Percentiles rank a stretch among this genome's conserved stretches.
These are phyloP conservation scores for Tolypocladium guangdongense DNA, from an alignment of 2,329 filamentous ascomycete species.

Conservation along the genomic window DNA sequence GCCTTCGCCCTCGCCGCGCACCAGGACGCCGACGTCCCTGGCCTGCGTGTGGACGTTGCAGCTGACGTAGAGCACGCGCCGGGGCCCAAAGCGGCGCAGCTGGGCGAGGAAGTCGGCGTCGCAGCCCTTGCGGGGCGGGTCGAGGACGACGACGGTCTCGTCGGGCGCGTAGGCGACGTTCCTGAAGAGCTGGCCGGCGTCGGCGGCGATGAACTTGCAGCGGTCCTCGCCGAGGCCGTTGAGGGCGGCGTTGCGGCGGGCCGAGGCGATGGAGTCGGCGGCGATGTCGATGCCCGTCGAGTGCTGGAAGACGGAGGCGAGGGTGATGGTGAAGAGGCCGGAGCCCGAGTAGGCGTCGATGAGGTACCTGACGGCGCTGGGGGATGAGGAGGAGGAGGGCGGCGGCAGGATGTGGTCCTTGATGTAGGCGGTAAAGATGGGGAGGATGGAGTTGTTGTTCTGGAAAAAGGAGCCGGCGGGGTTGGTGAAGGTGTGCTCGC, in stretches of 20 bases:
- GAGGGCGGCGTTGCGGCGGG: constrained; percentile 63
- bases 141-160: constrained; percentile 87
- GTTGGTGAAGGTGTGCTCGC: constrained; percentile 75
- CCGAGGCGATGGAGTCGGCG: constrained; percentile 64
- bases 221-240: constrained; percentile 60
- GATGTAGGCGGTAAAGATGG: constrained; percentile 77
- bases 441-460: constrained; percentile 97
- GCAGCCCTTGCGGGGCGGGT: constrained; percentile 94
- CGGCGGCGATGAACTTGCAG: constrained; percentile 79
- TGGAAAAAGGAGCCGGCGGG: constrained; percentile 95
- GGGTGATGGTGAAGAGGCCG: constrained; percentile 91
- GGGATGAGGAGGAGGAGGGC: constrained; percentile 30
- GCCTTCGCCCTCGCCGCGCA: constrained; percentile 48
- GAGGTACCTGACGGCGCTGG: constrained; percentile 58
- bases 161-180: constrained; percentile 61
- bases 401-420: constrained; percentile 63
- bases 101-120: constrained; percentile 76
- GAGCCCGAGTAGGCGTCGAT: constrained; percentile 97
- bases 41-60: constrained; percentile 99
- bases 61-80: constrained; percentile 82
- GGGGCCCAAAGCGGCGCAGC: constrained; percentile 65
- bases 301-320: constrained; percentile 73
- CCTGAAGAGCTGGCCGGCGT: constrained; percentile 74
- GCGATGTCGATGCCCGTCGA: constrained; percentile 89
- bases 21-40: constrained; percentile 78